A percentile compares a stretch with the other conserved stretches of the same genome.
phyloP scores from a whole-genome alignment of 768 basidiomycete species.

The Terana coerulea region DNA sequence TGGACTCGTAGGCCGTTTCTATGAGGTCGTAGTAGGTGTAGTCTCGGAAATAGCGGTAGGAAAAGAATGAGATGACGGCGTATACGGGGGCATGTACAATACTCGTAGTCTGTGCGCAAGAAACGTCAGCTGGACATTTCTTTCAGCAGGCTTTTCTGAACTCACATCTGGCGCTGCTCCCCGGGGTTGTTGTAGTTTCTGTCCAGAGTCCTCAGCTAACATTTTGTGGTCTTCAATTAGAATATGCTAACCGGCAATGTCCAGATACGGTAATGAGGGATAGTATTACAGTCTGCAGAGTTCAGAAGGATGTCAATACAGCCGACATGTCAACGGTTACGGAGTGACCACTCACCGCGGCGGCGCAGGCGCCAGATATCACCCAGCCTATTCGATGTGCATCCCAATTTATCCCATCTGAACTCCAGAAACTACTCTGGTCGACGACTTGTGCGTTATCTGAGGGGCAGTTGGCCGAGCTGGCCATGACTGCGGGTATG shows the following conservation, averaged over 20 bases:
- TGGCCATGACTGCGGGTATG: slow-evolving; percentile 1
- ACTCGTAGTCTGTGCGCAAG: slow-evolving; percentile 56
- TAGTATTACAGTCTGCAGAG: slow-evolving; percentile 53
- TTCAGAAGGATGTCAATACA: not conserved
- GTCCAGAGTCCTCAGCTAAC: not conserved
- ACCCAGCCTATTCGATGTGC: slow-evolving; percentile 70
- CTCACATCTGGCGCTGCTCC: slow-evolving; percentile 80
- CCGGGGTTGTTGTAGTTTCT: slow-evolving; percentile 69
- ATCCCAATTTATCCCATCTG: slow-evolving; percentile 52
- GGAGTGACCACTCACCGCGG: slow-evolving; percentile 39
- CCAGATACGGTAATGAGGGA: slow-evolving; percentile 50
- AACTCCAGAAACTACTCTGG: slow-evolving; percentile 61
- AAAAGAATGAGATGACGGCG: slow-evolving; percentile 80
- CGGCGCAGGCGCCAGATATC: slow-evolving; percentile 59
- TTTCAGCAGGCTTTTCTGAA: slow-evolving; percentile 1
- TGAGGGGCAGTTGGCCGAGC: slow-evolving; percentile 39
- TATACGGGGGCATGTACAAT: slow-evolving; percentile 84
- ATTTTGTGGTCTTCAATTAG: not conserved
- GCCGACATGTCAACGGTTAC: not conserved
- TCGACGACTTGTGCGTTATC: slow-evolving; percentile 48
- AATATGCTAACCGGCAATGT: slow-evolving; percentile 56
- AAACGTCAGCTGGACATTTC: not conserved
- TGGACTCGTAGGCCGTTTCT: slow-evolving; percentile 72
- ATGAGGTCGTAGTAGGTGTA: slow-evolving; percentile 63
- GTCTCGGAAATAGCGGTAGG: slow-evolving; percentile 77